A percentile compares a stretch with the other conserved stretches of the same genome.
Conservation (phyloP, 164 flowering plant species). For the Stephania cephalantha region DNA sequence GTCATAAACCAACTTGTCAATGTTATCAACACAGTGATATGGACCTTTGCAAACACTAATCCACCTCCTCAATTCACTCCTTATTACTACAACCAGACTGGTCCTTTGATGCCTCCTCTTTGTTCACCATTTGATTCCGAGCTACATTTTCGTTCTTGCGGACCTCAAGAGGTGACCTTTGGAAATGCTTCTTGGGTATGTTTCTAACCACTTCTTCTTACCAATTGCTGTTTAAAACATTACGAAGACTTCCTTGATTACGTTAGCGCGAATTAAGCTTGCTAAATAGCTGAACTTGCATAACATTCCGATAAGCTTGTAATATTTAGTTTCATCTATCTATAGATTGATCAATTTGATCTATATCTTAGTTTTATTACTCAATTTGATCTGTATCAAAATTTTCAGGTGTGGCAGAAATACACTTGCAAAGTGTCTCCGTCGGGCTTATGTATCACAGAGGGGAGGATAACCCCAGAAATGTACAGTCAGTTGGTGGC, state of each 20-base stretch:
- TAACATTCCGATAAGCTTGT: background rate
- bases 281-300: background rate
- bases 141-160: conserved; percentile 55
- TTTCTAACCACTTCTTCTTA: conserved; percentile 4
- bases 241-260: background rate
- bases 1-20: conserved; percentile 51
- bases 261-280: background rate
- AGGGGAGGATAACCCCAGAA: conserved; percentile 68
- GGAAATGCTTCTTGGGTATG: conserved; percentile 72
- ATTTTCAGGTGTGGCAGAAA: conserved; percentile 72
- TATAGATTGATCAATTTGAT: background rate
- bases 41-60: conserved; percentile 49
- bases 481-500: conserved; percentile 51
- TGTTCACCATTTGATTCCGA: conserved; percentile 73
- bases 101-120: conserved; percentile 69
- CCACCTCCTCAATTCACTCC: conserved; percentile 27
- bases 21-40: conserved; percentile 62
- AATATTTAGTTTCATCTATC: background rate
- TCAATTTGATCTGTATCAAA: background rate
- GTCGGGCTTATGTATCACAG: conserved; percentile 44
- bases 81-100: conserved; percentile 74
- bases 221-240: background rate
- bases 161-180: conserved; percentile 52
- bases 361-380: background rate
- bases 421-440: conserved; percentile 51